Evolutionary conservation across 345 rosid genomes (phyloP).

Genomic region (Cardamine resedifolia): DNA sequence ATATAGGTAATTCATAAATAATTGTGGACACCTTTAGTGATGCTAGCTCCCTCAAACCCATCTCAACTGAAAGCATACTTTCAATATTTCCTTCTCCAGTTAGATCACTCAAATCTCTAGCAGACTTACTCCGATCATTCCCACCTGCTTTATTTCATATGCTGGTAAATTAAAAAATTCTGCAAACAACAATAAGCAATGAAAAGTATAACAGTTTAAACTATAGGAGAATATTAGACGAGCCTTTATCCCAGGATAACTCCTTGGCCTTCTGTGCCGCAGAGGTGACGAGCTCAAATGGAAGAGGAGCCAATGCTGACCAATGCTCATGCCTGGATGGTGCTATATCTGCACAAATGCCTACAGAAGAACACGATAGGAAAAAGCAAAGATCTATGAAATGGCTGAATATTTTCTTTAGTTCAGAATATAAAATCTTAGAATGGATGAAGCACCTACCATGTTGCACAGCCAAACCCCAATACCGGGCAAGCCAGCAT

Average conservation of each 20-base stretch:
- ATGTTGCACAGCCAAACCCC: conserved; percentile 91
- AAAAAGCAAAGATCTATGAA: conserved; percentile 24
- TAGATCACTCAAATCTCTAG: conserved; percentile 79
- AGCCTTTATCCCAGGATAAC: conserved; percentile 67
- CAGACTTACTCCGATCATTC: conserved; percentile 57
- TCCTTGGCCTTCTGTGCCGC: conserved; percentile 98
- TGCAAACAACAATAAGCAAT: not conserved
- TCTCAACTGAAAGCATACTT: conserved; percentile 99
- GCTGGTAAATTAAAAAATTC: conserved; percentile 9
- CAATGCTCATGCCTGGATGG: conserved; percentile 82
- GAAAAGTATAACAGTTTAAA: not conserved
- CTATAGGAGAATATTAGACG: conserved; percentile 37
- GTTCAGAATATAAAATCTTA: not conserved
- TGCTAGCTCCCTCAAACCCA: conserved; percentile 96
- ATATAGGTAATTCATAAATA: conserved; percentile 6
- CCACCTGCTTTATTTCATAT: conserved; percentile 54
- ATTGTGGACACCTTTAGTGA: conserved; percentile 71
- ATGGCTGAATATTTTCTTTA: not conserved
- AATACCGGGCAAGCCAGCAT: conserved; percentile 99
- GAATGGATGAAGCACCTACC: conserved; percentile 56
- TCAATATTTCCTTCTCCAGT: conserved; percentile 99
- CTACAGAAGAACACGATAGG: conserved; percentile 40
- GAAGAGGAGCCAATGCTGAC: conserved; percentile 98
- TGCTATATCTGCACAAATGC: conserved; percentile 86
- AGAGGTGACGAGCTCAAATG: conserved; percentile 93